These are phyloP conservation scores for Penicillium parvum DNA, from an alignment of 495 filamentous ascomycete genomes.

Conservation along the genomic window DNA sequence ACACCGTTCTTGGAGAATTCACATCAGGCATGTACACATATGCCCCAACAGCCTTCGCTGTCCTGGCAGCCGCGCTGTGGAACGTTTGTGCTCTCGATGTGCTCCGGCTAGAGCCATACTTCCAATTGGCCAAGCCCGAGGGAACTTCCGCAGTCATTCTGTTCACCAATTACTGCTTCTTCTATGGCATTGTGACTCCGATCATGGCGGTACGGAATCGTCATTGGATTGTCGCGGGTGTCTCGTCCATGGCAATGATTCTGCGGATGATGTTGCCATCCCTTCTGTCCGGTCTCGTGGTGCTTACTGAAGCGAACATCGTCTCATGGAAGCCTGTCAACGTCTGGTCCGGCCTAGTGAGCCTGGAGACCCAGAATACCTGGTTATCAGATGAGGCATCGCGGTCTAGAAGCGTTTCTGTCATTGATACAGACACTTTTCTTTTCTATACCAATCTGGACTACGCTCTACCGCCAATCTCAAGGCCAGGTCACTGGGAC, in stretches of 20 bases:
- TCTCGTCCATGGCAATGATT: conserved; percentile 15
- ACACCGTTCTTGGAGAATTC: conserved; percentile 6
- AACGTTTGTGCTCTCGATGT: conserved; percentile 20
- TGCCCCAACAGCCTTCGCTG: conserved; percentile 17
- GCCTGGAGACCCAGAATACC: conserved; percentile 12
- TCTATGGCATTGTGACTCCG: conserved; percentile 15
- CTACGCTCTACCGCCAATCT: conserved; percentile 10
- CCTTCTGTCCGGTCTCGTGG: conserved; percentile 17
- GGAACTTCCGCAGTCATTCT: conserved; percentile 18
- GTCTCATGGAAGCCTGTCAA: conserved; percentile 6
- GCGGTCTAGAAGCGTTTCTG: neutral
- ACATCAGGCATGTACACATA: conserved; percentile 17
- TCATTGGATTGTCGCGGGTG: conserved; percentile 21
- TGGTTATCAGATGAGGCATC: conserved; percentile 7
- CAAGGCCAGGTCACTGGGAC: conserved; percentile 5
- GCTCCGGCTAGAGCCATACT: conserved; percentile 26
- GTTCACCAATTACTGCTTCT: conserved; percentile 26
- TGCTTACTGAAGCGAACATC: conserved; percentile 2
- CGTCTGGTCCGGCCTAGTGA: conserved; percentile 22
- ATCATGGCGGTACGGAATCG: conserved; percentile 17
- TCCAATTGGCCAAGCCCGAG: conserved; percentile 19
- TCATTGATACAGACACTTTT: conserved; percentile 1
- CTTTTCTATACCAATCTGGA: conserved; percentile 6
- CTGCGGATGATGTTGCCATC: conserved; percentile 18
- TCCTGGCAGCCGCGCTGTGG: conserved; percentile 18